These are phyloP conservation scores for Trichoderma lentiforme DNA, from an alignment of 2,329 filamentous ascomycete genomes.

Conservation along the genomic window DNA sequence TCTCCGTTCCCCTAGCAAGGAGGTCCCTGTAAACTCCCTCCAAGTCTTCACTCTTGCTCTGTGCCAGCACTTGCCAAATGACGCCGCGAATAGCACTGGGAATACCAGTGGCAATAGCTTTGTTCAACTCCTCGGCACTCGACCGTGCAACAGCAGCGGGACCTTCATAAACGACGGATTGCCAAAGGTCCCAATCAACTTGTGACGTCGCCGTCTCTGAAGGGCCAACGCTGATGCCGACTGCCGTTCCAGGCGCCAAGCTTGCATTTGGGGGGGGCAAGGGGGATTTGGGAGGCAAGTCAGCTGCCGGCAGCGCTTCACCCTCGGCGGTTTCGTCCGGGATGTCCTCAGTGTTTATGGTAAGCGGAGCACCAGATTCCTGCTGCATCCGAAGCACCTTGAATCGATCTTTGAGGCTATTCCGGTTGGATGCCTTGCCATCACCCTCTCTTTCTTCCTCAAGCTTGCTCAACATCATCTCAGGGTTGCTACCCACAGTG, in stretches of 20 bases:
- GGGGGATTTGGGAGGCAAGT: conserved; percentile 42
- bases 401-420: conserved; percentile 74
- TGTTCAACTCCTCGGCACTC: conserved; percentile 84
- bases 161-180: conserved; percentile 91
- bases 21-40: conserved; percentile 85
- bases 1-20: conserved; percentile 73
- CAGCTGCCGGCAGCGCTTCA: conserved; percentile 28
- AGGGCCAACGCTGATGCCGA: conserved; percentile 73
- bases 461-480: conserved; percentile 73
- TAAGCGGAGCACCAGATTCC: conserved; percentile 57
- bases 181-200: conserved; percentile 99
- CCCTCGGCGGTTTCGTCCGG: conserved; percentile 28
- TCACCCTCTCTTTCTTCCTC: conserved; percentile 64
- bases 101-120: conserved; percentile 88
- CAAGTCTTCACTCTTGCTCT: conserved; percentile 89
- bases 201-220: conserved; percentile 66
- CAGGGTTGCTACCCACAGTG: conserved; percentile 75
- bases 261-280: conserved; percentile 65
- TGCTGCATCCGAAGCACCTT: conserved; percentile 73
- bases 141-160: conserved; percentile 83
- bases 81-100: conserved; percentile 95
- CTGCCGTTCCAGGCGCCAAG: conserved; percentile 79
- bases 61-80: conserved; percentile 95
- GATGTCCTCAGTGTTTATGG: conserved; percentile 54
- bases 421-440: conserved; percentile 47